These are phyloP conservation scores for Starmerella apis DNA, from an alignment of 805 yeast species.

Conservation along the genomic window DNA sequence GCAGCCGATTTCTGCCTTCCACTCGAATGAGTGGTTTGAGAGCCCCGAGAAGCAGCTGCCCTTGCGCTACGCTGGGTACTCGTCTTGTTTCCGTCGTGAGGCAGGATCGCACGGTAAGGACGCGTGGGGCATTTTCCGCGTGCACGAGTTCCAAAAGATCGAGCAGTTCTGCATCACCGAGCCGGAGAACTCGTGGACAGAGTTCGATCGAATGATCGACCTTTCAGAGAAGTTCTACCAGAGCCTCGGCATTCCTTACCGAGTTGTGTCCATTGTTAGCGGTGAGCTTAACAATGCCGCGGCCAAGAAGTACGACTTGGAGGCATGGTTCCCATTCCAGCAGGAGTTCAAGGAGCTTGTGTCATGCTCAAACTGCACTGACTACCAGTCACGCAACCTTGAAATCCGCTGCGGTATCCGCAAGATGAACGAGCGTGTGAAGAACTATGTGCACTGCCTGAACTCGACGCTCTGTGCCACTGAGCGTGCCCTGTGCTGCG, in stretches of 20 bases:
- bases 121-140: slow-evolving; percentile 99
- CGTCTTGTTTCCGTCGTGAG: slow-evolving; percentile 98
- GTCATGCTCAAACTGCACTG: slow-evolving; percentile 98
- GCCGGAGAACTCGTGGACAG: slow-evolving; percentile 97
- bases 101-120: slow-evolving; percentile 99
- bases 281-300: slow-evolving; percentile 99
- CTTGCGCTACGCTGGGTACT: slow-evolving; percentile 92
- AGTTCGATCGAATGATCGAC: slow-evolving; percentile 91
- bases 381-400: slow-evolving; percentile 95
- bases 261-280: slow-evolving; percentile 95
- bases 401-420: slow-evolving; percentile 98
- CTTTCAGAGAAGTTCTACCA: slow-evolving; percentile 87
- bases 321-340: slow-evolving; percentile 99
- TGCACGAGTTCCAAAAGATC: slow-evolving; percentile 95
- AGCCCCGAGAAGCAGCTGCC: slow-evolving; percentile 95
- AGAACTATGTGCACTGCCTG: slow-evolving; percentile 96
- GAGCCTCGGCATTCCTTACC: slow-evolving; percentile 84
- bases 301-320: slow-evolving; percentile 96
- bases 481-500: slow-evolving; percentile 95
- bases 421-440: slow-evolving; percentile 86
- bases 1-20: slow-evolving; percentile 97
- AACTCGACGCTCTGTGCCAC: slow-evolving; percentile 97
- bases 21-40: slow-evolving; percentile 96
- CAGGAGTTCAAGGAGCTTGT: slow-evolving; percentile 96
- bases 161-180: slow-evolving; percentile 94